Evolutionary conservation across 192 early-diverging fungal species (phyloP).

Genomic region (Gigaspora rosea): DNA sequence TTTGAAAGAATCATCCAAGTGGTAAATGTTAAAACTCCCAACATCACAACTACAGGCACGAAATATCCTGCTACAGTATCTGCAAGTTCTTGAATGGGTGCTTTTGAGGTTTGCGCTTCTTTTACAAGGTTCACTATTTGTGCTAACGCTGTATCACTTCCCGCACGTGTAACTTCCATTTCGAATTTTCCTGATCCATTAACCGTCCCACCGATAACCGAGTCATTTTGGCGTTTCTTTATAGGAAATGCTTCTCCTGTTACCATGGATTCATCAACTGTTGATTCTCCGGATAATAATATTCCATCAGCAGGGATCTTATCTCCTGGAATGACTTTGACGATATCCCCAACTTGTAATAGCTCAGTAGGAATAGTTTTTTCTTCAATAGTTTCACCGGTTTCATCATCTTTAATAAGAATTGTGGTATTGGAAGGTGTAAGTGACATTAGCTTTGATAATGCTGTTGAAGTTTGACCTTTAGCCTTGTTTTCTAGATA

Average conservation of each 20-base stretch:
- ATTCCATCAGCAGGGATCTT: slow-evolving; percentile 90
- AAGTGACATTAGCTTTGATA: slow-evolving; percentile 86
- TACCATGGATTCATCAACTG: slow-evolving; percentile 92
- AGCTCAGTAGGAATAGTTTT: slow-evolving; percentile 80
- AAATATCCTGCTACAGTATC: slow-evolving; percentile 92
- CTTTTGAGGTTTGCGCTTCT: slow-evolving; percentile 91
- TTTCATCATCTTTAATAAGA: slow-evolving; percentile 46
- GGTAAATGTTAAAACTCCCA: slow-evolving; percentile 73
- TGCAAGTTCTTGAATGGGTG: slow-evolving; percentile 93
- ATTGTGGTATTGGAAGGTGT: slow-evolving; percentile 77
- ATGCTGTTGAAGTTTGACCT: slow-evolving; percentile 85
- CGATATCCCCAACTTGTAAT: slow-evolving; percentile 80
- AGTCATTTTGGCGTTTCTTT: slow-evolving; percentile 60
- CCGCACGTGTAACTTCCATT: slow-evolving; percentile 83
- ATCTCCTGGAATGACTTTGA: slow-evolving; percentile 89
- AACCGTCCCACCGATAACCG: slow-evolving; percentile 93
- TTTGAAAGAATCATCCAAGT: slow-evolving; percentile 73
- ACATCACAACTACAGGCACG: slow-evolving; percentile 80
- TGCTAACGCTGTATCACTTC: slow-evolving; percentile 84
- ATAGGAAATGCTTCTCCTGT: slow-evolving; percentile 91
- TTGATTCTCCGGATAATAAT: slow-evolving; percentile 70
- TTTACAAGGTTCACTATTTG: slow-evolving; percentile 94
- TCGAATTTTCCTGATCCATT: slow-evolving; percentile 88
- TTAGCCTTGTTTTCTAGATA: slow-evolving; percentile 96
- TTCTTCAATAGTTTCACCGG: slow-evolving; percentile 57